phyloP scores from a whole-genome alignment of 495 filamentous ascomycete genomes.

The Glonium stellatum region DNA sequence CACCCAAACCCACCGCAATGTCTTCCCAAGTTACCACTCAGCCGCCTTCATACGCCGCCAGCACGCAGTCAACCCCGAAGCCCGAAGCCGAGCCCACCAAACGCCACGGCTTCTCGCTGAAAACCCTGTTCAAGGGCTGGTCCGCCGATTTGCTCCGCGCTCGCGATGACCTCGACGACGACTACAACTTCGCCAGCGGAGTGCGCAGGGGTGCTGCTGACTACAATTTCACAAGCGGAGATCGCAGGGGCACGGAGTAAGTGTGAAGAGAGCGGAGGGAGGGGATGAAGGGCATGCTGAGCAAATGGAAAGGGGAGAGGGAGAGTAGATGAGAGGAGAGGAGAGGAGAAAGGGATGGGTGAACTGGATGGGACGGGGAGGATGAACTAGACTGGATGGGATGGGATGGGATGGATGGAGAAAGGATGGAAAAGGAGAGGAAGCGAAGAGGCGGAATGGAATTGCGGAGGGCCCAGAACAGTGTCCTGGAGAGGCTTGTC shows the following conservation, averaged over 20 bases:
- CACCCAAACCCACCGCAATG: background rate
- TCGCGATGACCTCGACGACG: conserved; percentile 15
- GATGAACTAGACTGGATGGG: too few species aligned
- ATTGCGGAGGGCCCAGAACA: too few species aligned
- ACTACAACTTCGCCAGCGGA: conserved; percentile 18
- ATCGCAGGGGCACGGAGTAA: background rate
- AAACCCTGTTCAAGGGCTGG: conserved; percentile 20
- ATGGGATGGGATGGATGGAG: too few species aligned
- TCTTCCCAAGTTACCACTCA: background rate
- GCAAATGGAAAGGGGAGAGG: too few species aligned
- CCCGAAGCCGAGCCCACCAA: background rate
- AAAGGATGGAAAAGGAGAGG: too few species aligned
- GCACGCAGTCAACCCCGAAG: background rate
- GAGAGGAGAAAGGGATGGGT: too few species aligned
- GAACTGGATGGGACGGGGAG: too few species aligned
- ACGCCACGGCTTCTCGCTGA: background rate
- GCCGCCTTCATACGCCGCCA: too few species aligned
- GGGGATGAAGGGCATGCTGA: too few species aligned
- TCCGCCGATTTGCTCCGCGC: conserved; percentile 6
- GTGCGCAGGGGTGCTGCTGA: background rate
- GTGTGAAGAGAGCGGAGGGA: background rate
- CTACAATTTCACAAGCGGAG: background rate
- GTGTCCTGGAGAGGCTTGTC: too few species aligned
- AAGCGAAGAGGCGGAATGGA: too few species aligned
- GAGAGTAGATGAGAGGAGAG: too few species aligned